Evolutionary conservation across 176 grass and related monocot species (phyloP).

Genomic region (Eleusine indica): DNA sequence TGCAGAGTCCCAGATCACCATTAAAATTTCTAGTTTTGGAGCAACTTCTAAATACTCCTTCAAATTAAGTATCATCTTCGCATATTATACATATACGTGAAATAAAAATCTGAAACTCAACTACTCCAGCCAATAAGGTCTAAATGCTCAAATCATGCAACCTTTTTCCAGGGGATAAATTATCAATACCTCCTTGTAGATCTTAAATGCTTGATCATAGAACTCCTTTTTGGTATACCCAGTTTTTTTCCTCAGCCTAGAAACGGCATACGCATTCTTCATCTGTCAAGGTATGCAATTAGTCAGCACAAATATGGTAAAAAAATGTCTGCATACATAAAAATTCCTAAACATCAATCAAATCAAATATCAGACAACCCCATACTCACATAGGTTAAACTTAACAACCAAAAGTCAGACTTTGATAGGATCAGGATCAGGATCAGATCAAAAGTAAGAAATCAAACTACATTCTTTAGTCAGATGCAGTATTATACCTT

Average conservation of each 20-base stretch:
- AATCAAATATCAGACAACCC: conserved; percentile 33
- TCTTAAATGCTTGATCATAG: conserved; percentile 81
- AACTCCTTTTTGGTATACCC: conserved; percentile 90
- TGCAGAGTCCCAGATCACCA: neutral
- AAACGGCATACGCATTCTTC: conserved; percentile 94
- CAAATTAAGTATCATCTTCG: neutral
- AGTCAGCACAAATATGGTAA: conserved; percentile 25
- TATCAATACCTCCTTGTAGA: conserved; percentile 80
- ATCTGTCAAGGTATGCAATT: conserved; percentile 59
- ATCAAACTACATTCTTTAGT: neutral
- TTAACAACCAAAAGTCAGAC: conserved; percentile 12
- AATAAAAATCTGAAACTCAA: conserved; percentile 2
- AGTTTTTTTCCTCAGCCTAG: conserved; percentile 76
- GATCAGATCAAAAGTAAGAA: conserved; percentile 18
- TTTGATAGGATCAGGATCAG: neutral
- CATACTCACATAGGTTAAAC: conserved; percentile 13
- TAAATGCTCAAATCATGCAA: conserved; percentile 1
- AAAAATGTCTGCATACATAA: conserved; percentile 9
- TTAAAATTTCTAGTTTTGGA: neutral
- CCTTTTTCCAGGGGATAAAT: conserved; percentile 38
- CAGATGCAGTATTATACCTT: neutral
- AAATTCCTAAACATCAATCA: neutral
- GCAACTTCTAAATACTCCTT: neutral
- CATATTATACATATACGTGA: neutral
- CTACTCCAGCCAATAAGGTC: neutral